Percentiles rank a stretch among this genome's conserved stretches.
phyloP scores from a whole-genome alignment of 306 rosid genomes.

The Castanopsis chinensis region DNA sequence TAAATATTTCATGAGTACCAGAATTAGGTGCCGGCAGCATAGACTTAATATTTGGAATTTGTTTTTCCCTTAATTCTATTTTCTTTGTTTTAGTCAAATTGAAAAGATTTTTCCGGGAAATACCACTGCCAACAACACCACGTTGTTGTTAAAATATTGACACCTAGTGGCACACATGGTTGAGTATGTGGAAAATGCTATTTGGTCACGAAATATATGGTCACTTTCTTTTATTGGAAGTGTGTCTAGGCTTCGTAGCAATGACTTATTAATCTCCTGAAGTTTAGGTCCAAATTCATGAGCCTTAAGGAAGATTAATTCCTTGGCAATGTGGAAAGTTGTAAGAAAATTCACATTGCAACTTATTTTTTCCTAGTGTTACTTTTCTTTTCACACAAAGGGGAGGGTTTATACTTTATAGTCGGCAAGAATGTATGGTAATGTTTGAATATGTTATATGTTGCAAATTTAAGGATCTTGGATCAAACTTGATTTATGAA shows the following conservation, averaged over 20 bases:
- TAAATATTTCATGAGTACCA: not conserved
- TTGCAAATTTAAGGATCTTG: too few species aligned
- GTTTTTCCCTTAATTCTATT: not conserved
- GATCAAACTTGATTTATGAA: too few species aligned
- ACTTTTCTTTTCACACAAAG: too few species aligned
- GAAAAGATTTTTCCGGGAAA: conserved; percentile 28
- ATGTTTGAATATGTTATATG: too few species aligned
- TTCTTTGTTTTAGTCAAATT: conserved; percentile 31
- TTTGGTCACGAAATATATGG: not conserved
- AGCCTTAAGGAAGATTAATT: not conserved
- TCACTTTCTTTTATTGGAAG: conserved; percentile 5
- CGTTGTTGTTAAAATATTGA: conserved; percentile 32
- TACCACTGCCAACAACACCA: conserved; percentile 5
- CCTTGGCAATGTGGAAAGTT: too few species aligned
- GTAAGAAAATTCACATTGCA: too few species aligned
- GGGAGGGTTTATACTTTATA: too few species aligned
- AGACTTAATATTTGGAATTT: conserved; percentile 5
- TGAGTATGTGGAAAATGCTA: conserved; percentile 15
- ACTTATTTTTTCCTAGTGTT: too few species aligned
- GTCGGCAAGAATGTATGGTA: too few species aligned
- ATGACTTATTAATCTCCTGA: too few species aligned
- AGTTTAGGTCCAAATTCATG: not conserved
- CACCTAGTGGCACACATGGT: conserved; percentile 22
- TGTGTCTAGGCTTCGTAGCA: too few species aligned
- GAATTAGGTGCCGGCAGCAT: conserved; percentile 54